Conservation (phyloP, 2,329 filamentous ascomycete genomes). For the Metarhizium album region DNA sequence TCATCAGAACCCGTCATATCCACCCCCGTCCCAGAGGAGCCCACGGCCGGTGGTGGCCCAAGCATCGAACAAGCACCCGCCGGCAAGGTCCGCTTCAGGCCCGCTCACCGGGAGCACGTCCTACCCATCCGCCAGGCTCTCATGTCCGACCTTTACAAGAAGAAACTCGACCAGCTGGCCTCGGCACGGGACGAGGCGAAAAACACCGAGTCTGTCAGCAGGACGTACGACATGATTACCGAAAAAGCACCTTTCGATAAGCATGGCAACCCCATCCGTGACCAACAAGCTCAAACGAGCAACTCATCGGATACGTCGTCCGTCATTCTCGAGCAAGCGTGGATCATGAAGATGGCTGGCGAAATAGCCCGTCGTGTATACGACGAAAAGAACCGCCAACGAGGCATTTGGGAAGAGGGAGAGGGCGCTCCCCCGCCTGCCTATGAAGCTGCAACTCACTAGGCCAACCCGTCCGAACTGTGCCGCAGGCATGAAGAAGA, state of each 20-base stretch:
- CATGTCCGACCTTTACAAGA: conserved; percentile 14
- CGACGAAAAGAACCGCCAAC: conserved; percentile 59
- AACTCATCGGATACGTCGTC: conserved; percentile 37
- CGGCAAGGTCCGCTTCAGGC: conserved; percentile 32
- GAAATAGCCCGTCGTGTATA: conserved; percentile 84
- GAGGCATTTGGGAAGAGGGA: conserved; percentile 33
- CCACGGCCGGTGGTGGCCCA: conserved; percentile 36
- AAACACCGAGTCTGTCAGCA: conserved; percentile 6
- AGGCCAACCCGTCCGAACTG: not conserved
- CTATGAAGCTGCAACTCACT: conserved; percentile 39
- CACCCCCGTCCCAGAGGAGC: conserved; percentile 48
- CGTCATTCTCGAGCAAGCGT: conserved; percentile 66
- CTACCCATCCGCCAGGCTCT: conserved; percentile 12
- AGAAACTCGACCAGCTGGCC: conserved; percentile 14
- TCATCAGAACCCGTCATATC: conserved; percentile 50
- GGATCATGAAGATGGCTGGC: conserved; percentile 87
- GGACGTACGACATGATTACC: not conserved
- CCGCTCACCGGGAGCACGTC: conserved; percentile 9
- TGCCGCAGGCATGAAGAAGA: not conserved
- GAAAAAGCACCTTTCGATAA: conserved; percentile 19
- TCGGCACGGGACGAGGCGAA: conserved; percentile 13
- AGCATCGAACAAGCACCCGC: conserved; percentile 17
- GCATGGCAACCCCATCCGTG: conserved; percentile 19
- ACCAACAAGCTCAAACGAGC: conserved; percentile 17
- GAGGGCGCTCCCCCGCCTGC: conserved; percentile 51